These are phyloP conservation scores for Acacia melanoxylon DNA, from an alignment of 306 rosid species.

Conservation along the genomic window DNA sequence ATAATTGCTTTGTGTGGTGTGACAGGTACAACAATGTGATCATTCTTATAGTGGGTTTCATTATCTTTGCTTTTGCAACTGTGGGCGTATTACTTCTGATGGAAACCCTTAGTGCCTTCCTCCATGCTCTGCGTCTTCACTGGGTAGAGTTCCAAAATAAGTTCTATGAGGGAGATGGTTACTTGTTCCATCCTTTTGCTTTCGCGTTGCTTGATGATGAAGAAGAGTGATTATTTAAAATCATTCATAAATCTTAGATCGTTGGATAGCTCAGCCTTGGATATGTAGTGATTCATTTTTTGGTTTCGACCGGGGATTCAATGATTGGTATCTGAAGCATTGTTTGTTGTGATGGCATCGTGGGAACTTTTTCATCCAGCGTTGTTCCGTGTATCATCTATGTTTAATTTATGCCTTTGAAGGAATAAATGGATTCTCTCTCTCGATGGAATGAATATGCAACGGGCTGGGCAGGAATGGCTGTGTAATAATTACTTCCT, in stretches of 20 bases:
- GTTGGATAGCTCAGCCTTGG: constrained; percentile 48
- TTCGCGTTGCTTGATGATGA: constrained; percentile 63
- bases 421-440: constrained; percentile 35
- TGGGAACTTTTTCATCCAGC: constrained; percentile 30
- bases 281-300: constrained; percentile 41
- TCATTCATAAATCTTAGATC: background rate
- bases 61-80: constrained; percentile 80
- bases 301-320: constrained; percentile 15
- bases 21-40: constrained; percentile 81
- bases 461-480: constrained; percentile 28
- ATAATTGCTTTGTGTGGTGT: constrained; percentile 19
- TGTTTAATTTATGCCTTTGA: constrained; percentile 30
- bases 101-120: constrained; percentile 97
- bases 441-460: constrained; percentile 20
- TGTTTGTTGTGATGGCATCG: constrained; percentile 13
- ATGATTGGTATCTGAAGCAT: constrained; percentile 26
- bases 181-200: constrained; percentile 76
- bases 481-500: constrained; percentile 32
- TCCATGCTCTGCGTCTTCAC: constrained; percentile 94
- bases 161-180: constrained; percentile 91
- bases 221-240: constrained; percentile 52
- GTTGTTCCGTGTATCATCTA: constrained; percentile 25
- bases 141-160: constrained; percentile 99
- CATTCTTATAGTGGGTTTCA: constrained; percentile 71
- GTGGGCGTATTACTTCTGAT: constrained; percentile 89